Conservation (phyloP, 768 basidiomycete genomes). For the Asterophora parasitica region DNA sequence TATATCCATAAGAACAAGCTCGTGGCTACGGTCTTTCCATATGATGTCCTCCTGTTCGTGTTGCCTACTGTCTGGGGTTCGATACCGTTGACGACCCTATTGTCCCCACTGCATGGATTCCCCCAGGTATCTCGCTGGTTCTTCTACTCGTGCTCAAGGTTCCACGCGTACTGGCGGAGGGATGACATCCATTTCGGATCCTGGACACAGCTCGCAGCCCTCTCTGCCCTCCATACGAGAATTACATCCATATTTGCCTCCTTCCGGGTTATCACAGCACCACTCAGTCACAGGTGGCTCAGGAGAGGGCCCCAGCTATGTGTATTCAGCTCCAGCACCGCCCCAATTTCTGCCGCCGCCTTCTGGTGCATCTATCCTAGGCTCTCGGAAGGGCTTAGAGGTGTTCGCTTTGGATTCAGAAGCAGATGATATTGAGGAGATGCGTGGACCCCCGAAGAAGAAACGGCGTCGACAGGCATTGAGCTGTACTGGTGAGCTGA, state of each 20-base stretch:
- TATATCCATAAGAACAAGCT: conserved; percentile 30
- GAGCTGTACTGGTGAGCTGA: conserved; percentile 82
- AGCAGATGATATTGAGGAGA: conserved; percentile 45
- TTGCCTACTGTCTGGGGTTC: conserved; percentile 3
- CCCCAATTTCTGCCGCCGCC: conserved; percentile 22
- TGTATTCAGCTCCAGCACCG: conserved; percentile 23
- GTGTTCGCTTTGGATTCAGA: conserved; percentile 49
- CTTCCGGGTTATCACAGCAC: conserved; percentile 36
- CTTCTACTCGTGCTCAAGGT: conserved; percentile 19
- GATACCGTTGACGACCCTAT: conserved; percentile 3
- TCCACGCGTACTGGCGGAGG: conserved; percentile 17
- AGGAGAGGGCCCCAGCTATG: conserved; percentile 15
- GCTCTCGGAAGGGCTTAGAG: conserved; percentile 25
- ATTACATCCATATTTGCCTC: conserved; percentile 60
- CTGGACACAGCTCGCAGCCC: conserved; percentile 24
- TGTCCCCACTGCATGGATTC: conserved; percentile 14
- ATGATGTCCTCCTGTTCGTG: conserved; percentile 14
- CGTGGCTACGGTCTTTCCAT: conserved; percentile 9
- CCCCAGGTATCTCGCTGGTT: conserved; percentile 7
- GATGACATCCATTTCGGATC: conserved; percentile 20
- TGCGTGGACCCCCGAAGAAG: conserved; percentile 68
- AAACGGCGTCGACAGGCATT: conserved; percentile 77
- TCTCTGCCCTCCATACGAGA: conserved; percentile 65
- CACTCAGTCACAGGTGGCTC: conserved; percentile 11
- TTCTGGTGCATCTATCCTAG: conserved; percentile 18